phyloP scores from a whole-genome alignment of 1,139 yeast genomes.

The Debaryomyces nepalensis region DNA sequence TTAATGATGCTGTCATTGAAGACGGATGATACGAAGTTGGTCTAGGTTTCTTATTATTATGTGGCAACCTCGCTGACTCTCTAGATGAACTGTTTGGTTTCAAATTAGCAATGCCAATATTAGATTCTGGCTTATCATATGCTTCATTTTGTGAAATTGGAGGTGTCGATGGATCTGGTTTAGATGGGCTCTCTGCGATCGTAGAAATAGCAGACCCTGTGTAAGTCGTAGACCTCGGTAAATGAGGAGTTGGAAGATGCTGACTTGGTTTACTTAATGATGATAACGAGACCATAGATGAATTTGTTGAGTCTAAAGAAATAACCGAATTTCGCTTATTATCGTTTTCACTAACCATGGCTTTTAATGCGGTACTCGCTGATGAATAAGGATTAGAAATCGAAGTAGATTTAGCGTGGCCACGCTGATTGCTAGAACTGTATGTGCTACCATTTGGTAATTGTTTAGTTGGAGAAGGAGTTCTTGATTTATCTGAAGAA shows the following conservation, averaged over 20 bases:
- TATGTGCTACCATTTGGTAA: slow-evolving; percentile 21
- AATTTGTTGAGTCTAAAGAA: slow-evolving; percentile 23
- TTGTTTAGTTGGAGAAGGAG: slow-evolving; percentile 28
- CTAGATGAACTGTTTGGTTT: slow-evolving; percentile 19
- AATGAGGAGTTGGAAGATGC: slow-evolving; percentile 24
- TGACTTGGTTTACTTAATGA: slow-evolving; percentile 15
- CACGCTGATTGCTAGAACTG: slow-evolving; percentile 23
- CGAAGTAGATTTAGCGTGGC: slow-evolving; percentile 44
- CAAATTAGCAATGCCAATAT: slow-evolving; percentile 5
- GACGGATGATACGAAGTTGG: slow-evolving; percentile 82
- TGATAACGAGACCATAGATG: slow-evolving; percentile 11
- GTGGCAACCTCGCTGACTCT: slow-evolving; percentile 42
- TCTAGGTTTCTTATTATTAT: slow-evolving; percentile 62
- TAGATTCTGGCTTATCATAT: slow-evolving; percentile 1
- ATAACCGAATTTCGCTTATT: slow-evolving; percentile 26
- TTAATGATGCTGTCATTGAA: slow-evolving; percentile 45
- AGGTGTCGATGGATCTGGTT: slow-evolving; percentile 16
- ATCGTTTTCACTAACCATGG: slow-evolving; percentile 55
- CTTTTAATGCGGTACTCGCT: slow-evolving; percentile 69
- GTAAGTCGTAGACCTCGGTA: slow-evolving; percentile 49
- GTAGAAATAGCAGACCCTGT: slow-evolving; percentile 48
- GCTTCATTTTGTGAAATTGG: slow-evolving; percentile 16
- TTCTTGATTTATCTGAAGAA: slow-evolving; percentile 21
- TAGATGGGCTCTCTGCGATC: slow-evolving; percentile 51
- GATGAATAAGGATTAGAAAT: slow-evolving; percentile 44